phyloP scores from a whole-genome alignment of 2,329 filamentous ascomycete genomes.

The Fusarium succisae region DNA sequence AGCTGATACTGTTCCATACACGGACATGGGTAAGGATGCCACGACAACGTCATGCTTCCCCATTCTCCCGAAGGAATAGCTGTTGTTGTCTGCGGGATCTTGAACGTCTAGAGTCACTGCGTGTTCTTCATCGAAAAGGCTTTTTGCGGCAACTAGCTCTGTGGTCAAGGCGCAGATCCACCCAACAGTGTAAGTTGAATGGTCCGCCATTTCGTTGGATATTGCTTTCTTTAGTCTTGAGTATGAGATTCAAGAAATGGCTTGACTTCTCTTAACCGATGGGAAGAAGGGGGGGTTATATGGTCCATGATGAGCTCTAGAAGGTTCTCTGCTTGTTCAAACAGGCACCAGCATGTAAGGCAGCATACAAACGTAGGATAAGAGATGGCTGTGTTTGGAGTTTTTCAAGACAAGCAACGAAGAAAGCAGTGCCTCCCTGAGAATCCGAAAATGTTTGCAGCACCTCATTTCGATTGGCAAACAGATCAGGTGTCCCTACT shows the following conservation, averaged over 20 bases:
- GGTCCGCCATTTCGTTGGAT: not conserved
- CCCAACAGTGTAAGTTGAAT: not conserved
- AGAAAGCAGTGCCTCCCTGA: not conserved
- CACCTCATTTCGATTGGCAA: not conserved
- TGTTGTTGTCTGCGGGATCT: not conserved
- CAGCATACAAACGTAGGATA: not conserved
- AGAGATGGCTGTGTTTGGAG: not conserved
- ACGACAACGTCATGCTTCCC: not conserved
- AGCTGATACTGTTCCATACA: not conserved
- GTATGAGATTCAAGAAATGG: accelerated
- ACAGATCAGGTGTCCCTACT: accelerated
- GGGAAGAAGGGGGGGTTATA: no score
- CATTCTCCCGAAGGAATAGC: not conserved
- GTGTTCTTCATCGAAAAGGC: not conserved
- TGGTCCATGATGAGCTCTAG: no score
- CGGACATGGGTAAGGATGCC: not conserved
- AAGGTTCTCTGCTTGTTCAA: not conserved
- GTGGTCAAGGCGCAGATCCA: not conserved
- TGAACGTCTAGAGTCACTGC: not conserved
- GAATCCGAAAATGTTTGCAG: accelerated
- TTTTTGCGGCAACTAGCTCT: not conserved
- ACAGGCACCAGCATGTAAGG: not conserved
- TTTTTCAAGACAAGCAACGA: not conserved
- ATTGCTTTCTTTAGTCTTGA: accelerated
- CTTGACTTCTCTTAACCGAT: accelerated